Percentiles rank a stretch among this genome's conserved stretches.
These are phyloP conservation scores for Pichia sp. DNA, from an alignment of 1,139 yeast genomes.

Conservation along the genomic window DNA sequence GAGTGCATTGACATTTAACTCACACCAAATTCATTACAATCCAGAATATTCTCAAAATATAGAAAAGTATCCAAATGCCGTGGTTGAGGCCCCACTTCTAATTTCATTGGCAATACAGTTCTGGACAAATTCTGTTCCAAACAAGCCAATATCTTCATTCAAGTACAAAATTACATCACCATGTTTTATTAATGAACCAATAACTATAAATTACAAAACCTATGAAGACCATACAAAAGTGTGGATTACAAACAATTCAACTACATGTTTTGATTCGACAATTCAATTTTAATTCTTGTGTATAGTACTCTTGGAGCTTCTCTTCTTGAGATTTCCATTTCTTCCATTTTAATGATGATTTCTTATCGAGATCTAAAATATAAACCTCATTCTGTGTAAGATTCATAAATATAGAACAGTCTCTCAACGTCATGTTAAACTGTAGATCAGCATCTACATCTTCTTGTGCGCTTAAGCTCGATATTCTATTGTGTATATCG, in stretches of 20 bases:
- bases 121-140: constrained; percentile 30
- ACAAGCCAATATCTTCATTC: constrained; percentile 8
- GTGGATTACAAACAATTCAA: constrained; percentile 16
- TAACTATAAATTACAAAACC: constrained; percentile 12
- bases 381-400: constrained; percentile 32
- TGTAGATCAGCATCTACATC: constrained; percentile 47
- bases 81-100: constrained; percentile 84
- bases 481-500: constrained; percentile 25
- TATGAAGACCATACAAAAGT: background rate
- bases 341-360: constrained; percentile 25
- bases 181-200: constrained; percentile 25
- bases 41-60: constrained; percentile 43
- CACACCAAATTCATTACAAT: constrained; percentile 83
- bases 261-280: constrained; percentile 14
- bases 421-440: constrained; percentile 54
- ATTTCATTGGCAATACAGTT: constrained; percentile 58
- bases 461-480: constrained; percentile 34
- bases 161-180: constrained; percentile 32
- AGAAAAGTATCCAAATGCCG: constrained; percentile 60
- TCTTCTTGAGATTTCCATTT: constrained; percentile 30
- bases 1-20: constrained; percentile 73
- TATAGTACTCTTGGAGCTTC: constrained; percentile 18
- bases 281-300: constrained; percentile 8
- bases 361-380: constrained; percentile 45
- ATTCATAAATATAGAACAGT: constrained; percentile 49